These are phyloP conservation scores for Komagataella ulmi DNA, from an alignment of 805 yeast genomes.

Conservation along the genomic window DNA sequence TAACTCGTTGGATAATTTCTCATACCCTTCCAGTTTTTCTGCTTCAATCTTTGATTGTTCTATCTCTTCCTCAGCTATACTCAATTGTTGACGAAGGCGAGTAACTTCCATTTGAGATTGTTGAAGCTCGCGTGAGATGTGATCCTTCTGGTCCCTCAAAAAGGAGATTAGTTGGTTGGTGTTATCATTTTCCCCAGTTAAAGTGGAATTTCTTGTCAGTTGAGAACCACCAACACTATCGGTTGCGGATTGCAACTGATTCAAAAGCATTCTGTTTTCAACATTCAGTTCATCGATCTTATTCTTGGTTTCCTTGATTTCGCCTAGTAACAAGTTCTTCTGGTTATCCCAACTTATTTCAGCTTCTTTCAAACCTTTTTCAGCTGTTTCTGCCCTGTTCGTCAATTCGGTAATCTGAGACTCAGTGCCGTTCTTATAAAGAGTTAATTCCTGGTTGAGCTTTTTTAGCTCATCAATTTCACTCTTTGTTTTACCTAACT, in stretches of 20 bases:
- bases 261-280: constrained; percentile 58
- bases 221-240: constrained; percentile 3
- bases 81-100: constrained; percentile 37
- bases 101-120: constrained; percentile 45
- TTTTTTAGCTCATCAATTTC: neutral
- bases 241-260: constrained; percentile 37
- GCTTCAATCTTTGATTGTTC: constrained; percentile 37
- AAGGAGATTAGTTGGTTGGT: constrained; percentile 42
- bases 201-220: neutral
- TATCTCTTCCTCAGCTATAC: constrained; percentile 33
- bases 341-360: constrained; percentile 33
- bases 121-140: neutral
- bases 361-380: constrained; percentile 18
- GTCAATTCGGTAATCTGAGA: neutral
- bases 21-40: constrained; percentile 12
- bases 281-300: constrained; percentile 42
- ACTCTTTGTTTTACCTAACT: neutral
- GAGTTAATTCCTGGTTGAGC: neutral
- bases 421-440: neutral
- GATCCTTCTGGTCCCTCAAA: constrained; percentile 64
- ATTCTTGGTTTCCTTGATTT: constrained; percentile 27
- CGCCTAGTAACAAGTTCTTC: constrained; percentile 27
- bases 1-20: constrained; percentile 14
- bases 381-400: constrained; percentile 8
- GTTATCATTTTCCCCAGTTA: constrained; percentile 14